Evolutionary conservation across 306 rosid genomes (phyloP).

Genomic region (Quercus rubra): DNA sequence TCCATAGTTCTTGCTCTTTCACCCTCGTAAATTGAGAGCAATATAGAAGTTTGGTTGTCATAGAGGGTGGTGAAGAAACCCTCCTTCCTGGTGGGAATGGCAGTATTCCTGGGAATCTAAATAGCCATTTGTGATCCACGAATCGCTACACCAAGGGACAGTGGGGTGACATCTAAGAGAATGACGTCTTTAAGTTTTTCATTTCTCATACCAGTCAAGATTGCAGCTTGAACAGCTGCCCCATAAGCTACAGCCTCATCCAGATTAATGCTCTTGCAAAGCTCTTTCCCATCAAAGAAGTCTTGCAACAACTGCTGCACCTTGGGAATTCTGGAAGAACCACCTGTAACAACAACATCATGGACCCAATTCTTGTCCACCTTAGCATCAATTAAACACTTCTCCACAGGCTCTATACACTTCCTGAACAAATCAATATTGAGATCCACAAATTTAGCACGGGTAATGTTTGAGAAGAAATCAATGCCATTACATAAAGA

Average conservation of each 20-base stretch:
- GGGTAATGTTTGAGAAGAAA: slow-evolving; percentile 14
- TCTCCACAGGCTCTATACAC: slow-evolving; percentile 16
- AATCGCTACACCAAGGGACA: slow-evolving; percentile 2
- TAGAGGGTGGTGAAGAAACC: not conserved
- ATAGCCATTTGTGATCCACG: not conserved
- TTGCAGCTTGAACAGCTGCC: slow-evolving; percentile 3
- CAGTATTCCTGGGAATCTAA: slow-evolving; percentile 17
- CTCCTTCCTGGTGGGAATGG: slow-evolving; percentile 13
- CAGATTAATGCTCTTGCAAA: slow-evolving; percentile 23
- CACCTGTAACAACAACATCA: slow-evolving; percentile 22
- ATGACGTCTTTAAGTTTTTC: slow-evolving; percentile 9
- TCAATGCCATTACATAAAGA: slow-evolving; percentile 9
- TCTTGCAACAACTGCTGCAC: slow-evolving; percentile 13
- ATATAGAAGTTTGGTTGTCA: slow-evolving; percentile 7
- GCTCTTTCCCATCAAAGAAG: slow-evolving; percentile 25
- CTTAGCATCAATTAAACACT: slow-evolving; percentile 21
- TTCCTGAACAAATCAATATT: slow-evolving; percentile 13
- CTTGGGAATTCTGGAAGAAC: slow-evolving; percentile 23
- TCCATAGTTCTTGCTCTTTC: slow-evolving; percentile 7
- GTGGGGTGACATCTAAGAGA: slow-evolving; percentile 21
- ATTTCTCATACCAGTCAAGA: slow-evolving; percentile 7
- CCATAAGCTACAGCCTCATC: slow-evolving; percentile 30
- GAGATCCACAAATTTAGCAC: slow-evolving; percentile 15
- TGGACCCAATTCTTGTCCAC: slow-evolving; percentile 16
- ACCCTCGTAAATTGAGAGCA: slow-evolving; percentile 16